Conservation (phyloP, 2,329 filamentous ascomycete genomes). For the Tympanopsis confertula region DNA sequence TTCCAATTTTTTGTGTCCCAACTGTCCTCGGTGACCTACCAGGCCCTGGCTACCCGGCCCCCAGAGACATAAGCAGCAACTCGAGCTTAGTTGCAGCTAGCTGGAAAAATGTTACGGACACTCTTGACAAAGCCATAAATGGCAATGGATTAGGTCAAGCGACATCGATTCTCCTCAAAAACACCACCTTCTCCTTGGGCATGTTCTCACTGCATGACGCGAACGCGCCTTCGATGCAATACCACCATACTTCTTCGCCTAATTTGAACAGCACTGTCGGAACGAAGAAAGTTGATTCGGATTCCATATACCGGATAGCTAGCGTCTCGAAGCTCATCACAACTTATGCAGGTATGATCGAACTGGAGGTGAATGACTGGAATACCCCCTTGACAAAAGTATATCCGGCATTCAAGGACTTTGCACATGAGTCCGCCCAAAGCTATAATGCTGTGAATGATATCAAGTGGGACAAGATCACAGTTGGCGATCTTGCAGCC, state of each 20-base stretch:
- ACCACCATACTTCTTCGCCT: neutral
- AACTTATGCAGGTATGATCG: conserved; percentile 19
- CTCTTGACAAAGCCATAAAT: conserved; percentile 4
- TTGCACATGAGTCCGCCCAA: conserved; percentile 1
- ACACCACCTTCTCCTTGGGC: neutral
- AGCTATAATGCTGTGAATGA: conserved; percentile 8
- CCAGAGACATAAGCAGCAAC: neutral
- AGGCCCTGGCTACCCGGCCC: neutral
- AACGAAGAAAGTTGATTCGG: conserved; percentile 15
- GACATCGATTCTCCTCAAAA: neutral
- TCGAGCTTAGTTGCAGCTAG: neutral
- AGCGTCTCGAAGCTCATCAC: conserved; percentile 30
- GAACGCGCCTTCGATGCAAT: neutral
- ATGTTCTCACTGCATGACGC: neutral
- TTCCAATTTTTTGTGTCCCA: neutral
- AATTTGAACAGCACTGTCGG: neutral
- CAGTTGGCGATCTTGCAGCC: conserved; percentile 16
- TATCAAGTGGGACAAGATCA: conserved; percentile 18
- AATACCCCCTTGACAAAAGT: conserved; percentile 16
- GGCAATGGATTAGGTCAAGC: conserved; percentile 3
- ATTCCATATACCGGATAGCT: conserved; percentile 28
- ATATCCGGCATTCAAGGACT: conserved; percentile 7
- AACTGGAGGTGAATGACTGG: conserved; percentile 13
- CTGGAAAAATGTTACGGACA: neutral
- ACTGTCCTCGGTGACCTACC: conserved; percentile 6